Percentiles rank a stretch among this genome's conserved stretches.
These are phyloP conservation scores for Paramecium octaurelia DNA, from an alignment of 73 alveolate species.

Conservation along the genomic window DNA sequence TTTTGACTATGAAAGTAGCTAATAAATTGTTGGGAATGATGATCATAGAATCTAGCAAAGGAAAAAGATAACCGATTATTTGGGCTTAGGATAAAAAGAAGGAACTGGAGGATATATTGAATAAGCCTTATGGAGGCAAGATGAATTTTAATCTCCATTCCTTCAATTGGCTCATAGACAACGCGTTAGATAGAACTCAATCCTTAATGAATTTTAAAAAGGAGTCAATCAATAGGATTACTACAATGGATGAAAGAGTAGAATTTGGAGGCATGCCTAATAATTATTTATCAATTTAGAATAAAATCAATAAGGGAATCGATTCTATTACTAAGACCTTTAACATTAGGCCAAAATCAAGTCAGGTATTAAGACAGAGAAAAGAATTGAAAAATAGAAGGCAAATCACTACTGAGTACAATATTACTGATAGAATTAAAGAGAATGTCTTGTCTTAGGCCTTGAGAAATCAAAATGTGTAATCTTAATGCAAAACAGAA, in stretches of 20 bases:
- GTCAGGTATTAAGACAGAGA: not conserved
- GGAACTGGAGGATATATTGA: constrained; percentile 17
- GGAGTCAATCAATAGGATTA: not conserved
- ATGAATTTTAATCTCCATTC: constrained; percentile 8
- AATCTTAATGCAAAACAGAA: not conserved
- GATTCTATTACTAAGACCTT: not conserved
- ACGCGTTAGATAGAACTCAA: not conserved
- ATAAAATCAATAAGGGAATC: not conserved
- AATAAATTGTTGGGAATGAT: constrained; percentile 37
- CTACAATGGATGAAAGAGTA: not conserved
- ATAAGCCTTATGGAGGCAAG: constrained; percentile 44
- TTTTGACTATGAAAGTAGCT: constrained; percentile 35
- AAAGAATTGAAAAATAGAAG: constrained; percentile 37
- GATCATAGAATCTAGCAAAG: constrained; percentile 34
- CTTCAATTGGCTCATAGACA: constrained; percentile 40
- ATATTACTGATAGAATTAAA: not conserved
- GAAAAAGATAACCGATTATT: constrained; percentile 16
- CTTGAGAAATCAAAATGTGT: not conserved
- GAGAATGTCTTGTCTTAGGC: constrained; percentile 6
- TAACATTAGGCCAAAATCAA: not conserved
- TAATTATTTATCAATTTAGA: not conserved
- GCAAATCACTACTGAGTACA: not conserved
- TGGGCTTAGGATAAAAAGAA: constrained; percentile 14
- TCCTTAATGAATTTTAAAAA: not conserved
- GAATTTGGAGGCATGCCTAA: not conserved